These are phyloP conservation scores for Ceratocystis papillata DNA, from an alignment of 2,329 filamentous ascomycete genomes.

Conservation along the genomic window DNA sequence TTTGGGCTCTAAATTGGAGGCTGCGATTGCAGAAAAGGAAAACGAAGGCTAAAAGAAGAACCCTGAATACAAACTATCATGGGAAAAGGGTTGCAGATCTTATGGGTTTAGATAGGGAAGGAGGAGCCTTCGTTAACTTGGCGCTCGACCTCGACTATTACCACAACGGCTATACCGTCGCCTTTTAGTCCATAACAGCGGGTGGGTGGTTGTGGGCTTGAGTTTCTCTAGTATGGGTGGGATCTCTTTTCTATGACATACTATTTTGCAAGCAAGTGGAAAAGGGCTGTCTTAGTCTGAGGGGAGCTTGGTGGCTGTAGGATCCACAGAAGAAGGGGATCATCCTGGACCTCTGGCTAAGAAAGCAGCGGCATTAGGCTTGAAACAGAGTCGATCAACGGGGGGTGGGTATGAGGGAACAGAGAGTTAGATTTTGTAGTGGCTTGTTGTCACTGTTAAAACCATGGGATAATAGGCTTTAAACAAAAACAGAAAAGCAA, in stretches of 20 bases:
- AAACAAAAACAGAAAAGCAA: neutral
- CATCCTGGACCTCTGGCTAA: neutral
- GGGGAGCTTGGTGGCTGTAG: neutral
- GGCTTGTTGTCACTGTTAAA: too few species aligned
- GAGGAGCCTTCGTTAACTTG: too few species aligned
- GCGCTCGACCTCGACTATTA: neutral
- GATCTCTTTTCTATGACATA: neutral
- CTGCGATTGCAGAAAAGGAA: neutral
- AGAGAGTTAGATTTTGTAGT: too few species aligned
- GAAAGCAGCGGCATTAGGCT: neutral
- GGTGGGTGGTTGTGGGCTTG: neutral
- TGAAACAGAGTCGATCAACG: conserved; percentile 6
- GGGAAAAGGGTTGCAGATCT: neutral
- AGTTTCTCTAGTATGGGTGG: neutral
- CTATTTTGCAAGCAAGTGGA: too few species aligned
- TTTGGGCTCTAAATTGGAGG: neutral
- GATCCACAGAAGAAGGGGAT: neutral
- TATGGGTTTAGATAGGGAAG: neutral
- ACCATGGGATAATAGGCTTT: too few species aligned
- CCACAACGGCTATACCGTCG: neutral
- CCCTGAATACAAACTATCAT: neutral
- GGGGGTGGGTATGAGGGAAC: too few species aligned
- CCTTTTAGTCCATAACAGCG: neutral
- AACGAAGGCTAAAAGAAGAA: neutral
- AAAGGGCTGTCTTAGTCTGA: conserved; percentile 1